Evolutionary conservation across 768 basidiomycete species (phyloP).

Genomic region (Dacryopinax primogenitus): DNA sequence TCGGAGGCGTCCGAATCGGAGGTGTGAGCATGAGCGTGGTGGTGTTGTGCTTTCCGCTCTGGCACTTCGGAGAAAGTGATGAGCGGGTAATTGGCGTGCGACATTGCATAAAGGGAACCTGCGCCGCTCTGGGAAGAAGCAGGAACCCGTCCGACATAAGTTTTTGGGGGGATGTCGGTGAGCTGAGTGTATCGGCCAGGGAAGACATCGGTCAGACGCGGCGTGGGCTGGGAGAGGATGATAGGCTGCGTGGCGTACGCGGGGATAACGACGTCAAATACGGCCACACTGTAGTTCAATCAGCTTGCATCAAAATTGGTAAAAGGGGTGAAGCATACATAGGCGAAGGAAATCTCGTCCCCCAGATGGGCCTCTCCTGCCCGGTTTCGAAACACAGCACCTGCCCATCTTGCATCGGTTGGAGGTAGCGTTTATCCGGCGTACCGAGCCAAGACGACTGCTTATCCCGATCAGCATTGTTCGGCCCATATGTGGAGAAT

Average conservation of each 20-base stretch:
- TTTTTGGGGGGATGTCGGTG: slow-evolving; percentile 44
- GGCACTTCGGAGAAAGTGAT: slow-evolving; percentile 37
- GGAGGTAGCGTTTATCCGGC: slow-evolving; percentile 68
- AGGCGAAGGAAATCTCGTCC: slow-evolving; percentile 44
- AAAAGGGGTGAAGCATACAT: slow-evolving; percentile 38
- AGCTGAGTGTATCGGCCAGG: slow-evolving; percentile 28
- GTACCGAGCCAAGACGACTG: slow-evolving; percentile 65
- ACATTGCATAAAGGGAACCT: slow-evolving; percentile 82
- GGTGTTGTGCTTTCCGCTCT: slow-evolving; percentile 17
- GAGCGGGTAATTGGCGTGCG: slow-evolving; percentile 65
- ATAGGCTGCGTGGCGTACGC: slow-evolving; percentile 46
- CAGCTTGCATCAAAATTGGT: neutral
- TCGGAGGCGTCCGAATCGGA: slow-evolving; percentile 22
- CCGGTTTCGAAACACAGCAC: slow-evolving; percentile 51
- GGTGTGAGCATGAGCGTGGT: slow-evolving; percentile 16
- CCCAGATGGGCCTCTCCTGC: slow-evolving; percentile 38
- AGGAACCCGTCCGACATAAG: slow-evolving; percentile 69
- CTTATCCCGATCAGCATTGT: slow-evolving; percentile 63
- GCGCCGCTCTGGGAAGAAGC: slow-evolving; percentile 35
- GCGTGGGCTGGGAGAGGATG: slow-evolving; percentile 76
- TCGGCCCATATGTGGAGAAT: slow-evolving; percentile 87
- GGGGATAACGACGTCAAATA: slow-evolving; percentile 59
- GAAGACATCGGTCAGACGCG: slow-evolving; percentile 59
- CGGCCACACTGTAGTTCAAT: slow-evolving; percentile 47
- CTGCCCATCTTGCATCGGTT: slow-evolving; percentile 65